Conservation (phyloP, 805 yeast species). For the Naumovozyma baii region DNA sequence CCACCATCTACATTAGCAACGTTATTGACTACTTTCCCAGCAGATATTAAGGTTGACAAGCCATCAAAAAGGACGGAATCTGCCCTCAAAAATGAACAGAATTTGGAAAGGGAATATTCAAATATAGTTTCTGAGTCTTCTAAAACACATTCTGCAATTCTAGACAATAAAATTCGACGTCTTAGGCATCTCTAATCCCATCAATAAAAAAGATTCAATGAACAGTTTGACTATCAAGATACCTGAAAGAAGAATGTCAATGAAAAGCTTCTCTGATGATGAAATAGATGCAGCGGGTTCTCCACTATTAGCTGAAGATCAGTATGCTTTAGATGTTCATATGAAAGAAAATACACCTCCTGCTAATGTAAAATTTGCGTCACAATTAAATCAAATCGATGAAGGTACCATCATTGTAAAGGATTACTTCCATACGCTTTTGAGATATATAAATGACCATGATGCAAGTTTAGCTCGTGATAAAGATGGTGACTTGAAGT, state of each 20-base stretch:
- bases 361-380: too few relatives aligned
- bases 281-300: neutral
- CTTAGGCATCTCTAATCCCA: constrained; percentile 11
- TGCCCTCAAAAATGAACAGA: neutral
- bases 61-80: neutral
- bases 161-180: constrained; percentile 1
- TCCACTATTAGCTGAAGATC: too few relatives aligned
- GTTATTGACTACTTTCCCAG: neutral
- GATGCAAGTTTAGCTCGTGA: constrained; percentile 38
- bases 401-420: constrained; percentile 12
- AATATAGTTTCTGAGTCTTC: too few relatives aligned
- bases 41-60: neutral
- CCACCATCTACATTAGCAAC: neutral
- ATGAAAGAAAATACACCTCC: too few relatives aligned
- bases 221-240: neutral
- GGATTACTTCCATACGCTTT: constrained; percentile 19
- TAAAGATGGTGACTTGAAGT: constrained; percentile 52
- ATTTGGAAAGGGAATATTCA: too few relatives aligned
- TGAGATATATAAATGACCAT: constrained; percentile 19
- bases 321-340: too few relatives aligned
- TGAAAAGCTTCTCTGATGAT: neutral
- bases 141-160: neutral
- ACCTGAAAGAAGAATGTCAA: neutral
- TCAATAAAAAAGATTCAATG: neutral
- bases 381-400: constrained; percentile 4